Evolutionary conservation across 129 eudicot species (phyloP).

Genomic region (Escallonia herrerae): DNA sequence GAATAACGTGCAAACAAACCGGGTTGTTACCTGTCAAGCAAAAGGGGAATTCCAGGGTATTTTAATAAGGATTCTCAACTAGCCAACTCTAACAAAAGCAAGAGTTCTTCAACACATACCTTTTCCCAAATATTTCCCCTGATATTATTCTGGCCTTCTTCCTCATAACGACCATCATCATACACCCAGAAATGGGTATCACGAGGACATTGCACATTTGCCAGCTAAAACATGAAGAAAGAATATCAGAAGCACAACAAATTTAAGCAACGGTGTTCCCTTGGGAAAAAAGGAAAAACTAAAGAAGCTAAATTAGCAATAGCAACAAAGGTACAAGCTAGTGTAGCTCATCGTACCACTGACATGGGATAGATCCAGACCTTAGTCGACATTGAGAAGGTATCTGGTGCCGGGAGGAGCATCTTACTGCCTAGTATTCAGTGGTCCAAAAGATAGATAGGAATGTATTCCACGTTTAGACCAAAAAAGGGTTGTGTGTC

Average conservation of each 20-base stretch:
- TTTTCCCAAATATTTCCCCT: conserved; percentile 98
- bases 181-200: conserved; percentile 99
- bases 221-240: conserved; percentile 52
- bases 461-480: too few relatives aligned
- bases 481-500: too few relatives aligned
- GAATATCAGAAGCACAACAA: neutral
- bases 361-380: neutral
- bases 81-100: neutral
- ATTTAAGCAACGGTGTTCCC: neutral
- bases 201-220: conserved; percentile 95
- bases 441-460: too few relatives aligned
- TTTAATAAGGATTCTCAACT: conserved; percentile 5
- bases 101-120: conserved; percentile 32
- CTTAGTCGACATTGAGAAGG: neutral
- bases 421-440: too few relatives aligned
- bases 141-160: conserved; percentile 97
- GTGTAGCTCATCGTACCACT: neutral
- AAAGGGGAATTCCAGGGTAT: conserved; percentile 11
- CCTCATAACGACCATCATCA: conserved; percentile 99
- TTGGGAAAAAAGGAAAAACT: neutral
- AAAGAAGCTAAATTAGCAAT: neutral
- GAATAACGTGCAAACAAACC: conserved; percentile 62
- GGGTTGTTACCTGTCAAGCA: conserved; percentile 65
- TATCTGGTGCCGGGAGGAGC: neutral
- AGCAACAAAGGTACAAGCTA: neutral